Evolutionary conservation across 2,329 filamentous ascomycete genomes (phyloP).

Genomic region (Chalaropsis thielavioides): DNA sequence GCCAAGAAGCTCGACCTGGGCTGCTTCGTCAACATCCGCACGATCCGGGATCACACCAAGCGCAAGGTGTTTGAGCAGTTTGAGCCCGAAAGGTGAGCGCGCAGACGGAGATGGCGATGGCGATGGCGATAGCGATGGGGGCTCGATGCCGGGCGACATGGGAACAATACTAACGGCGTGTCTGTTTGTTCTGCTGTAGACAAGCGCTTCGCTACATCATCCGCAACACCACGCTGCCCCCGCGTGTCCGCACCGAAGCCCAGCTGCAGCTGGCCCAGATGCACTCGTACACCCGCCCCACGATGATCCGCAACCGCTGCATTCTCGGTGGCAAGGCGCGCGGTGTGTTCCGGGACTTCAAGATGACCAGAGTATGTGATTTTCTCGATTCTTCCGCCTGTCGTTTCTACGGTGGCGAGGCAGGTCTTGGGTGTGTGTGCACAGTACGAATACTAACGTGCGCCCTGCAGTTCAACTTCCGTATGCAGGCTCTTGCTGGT

Average conservation of each 20-base stretch:
- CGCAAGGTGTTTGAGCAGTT: constrained; percentile 77
- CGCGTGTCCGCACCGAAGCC: constrained; percentile 72
- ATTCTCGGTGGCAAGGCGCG: constrained; percentile 79
- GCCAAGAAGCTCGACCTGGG: constrained; percentile 81
- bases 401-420: not conserved
- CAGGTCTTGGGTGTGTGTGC: not conserved
- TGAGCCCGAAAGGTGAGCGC: constrained; percentile 68
- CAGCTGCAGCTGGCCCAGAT: constrained; percentile 88
- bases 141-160: not conserved
- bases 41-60: constrained; percentile 92
- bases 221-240: constrained; percentile 75
- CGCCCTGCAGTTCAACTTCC: constrained; percentile 67
- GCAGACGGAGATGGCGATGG: not conserved
- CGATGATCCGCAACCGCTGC: constrained; percentile 89
- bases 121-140: not conserved
- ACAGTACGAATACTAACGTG: not conserved
- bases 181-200: constrained; percentile 31
- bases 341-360: constrained; percentile 86
- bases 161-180: not conserved
- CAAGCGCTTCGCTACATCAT: constrained; percentile 90
- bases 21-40: constrained; percentile 72
- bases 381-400: not conserved
- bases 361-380: constrained; percentile 66
- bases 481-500: constrained; percentile 73
- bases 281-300: constrained; percentile 88